Percentiles rank a stretch among this genome's conserved stretches.
These are phyloP conservation scores for Cystobasidium ongulense DNA, from an alignment of 768 basidiomycete genomes.

Conservation along the genomic window DNA sequence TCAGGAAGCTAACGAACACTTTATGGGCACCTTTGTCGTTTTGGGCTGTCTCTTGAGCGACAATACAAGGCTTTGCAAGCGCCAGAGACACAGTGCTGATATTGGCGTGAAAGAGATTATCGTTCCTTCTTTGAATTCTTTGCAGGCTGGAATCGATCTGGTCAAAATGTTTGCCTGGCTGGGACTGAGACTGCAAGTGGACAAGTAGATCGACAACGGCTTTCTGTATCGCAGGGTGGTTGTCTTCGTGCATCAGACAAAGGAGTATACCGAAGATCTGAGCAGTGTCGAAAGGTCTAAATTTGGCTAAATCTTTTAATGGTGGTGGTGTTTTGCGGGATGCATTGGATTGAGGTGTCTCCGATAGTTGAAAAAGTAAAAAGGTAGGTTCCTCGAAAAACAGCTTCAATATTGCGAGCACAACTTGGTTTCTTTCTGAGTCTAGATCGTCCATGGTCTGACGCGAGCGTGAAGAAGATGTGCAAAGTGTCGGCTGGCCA, in stretches of 20 bases:
- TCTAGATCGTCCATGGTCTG: neutral
- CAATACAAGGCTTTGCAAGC: neutral
- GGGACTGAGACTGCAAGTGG: neutral
- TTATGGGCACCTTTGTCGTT: neutral
- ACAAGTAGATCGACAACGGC: neutral
- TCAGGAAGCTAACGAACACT: neutral
- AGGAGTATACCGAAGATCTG: neutral
- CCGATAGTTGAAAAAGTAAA: neutral
- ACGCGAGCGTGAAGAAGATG: neutral
- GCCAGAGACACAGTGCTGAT: too few species aligned
- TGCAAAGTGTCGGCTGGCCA: neutral
- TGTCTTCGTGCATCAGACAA: conserved; percentile 17
- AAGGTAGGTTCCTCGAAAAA: neutral
- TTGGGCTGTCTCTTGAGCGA: neutral
- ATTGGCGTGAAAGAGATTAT: neutral
- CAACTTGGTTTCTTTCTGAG: conserved; percentile 3
- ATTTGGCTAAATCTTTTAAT: neutral
- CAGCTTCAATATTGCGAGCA: neutral
- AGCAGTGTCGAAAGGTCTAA: neutral
- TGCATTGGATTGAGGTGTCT: neutral
- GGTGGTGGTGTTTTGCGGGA: neutral
- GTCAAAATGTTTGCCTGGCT: neutral
- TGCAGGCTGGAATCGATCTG: neutral
- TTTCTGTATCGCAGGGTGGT: neutral
- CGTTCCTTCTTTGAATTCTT: neutral